Evolutionary conservation across 345 rosid genomes (phyloP), one percentile per base, ranked within the genome.

Genomic region (Heritiera littoralis): DNA sequence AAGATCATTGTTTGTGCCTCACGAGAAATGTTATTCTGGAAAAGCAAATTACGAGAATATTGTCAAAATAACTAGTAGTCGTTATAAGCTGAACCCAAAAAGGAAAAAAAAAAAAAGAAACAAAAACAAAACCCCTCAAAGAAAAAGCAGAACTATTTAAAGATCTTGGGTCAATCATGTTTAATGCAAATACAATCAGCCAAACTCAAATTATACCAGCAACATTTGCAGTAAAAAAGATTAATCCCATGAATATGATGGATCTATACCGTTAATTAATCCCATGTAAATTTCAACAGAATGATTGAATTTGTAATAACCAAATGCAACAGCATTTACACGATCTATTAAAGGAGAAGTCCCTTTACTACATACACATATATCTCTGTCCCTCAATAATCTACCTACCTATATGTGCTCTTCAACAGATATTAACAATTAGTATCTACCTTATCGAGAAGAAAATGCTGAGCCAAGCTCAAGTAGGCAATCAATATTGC

Each of bases 1-100:
- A 96, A 88, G 84, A 92, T 83, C 99, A 96, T 96, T 48, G 95
- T 94, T 79, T 96, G 99, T 20, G 94, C 98, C 89, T 94, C 99
- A 66, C 98, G 95, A 41, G 88, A 94, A 55, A 96, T 87, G 17
- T 88, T 96, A 69, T 82, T 87, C 99, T 96, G 85, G 61, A 54
- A 43, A 72, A 35, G 51, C 7, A 51, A 13, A 18, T 28, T 54
- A 59, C 5, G 45, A 59, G 28, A 63, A 45, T 43, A 60, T 43
- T 75, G 35, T 43, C 28, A 75, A 48, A 59, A 59, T n/a, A 69
- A 55, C 46, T 18, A 73, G 48, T 38, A 18, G 11, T 38, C 6
- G 12, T 73, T 18, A 30, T 71, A 51, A 72, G 45, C 76, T 54
- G 63, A 72, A 35, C 48, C 64, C 58, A 51, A 52, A 70, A n/a